phyloP scores from a whole-genome alignment of 2,329 filamentous ascomycete species.

The Fusarium sp. region DNA sequence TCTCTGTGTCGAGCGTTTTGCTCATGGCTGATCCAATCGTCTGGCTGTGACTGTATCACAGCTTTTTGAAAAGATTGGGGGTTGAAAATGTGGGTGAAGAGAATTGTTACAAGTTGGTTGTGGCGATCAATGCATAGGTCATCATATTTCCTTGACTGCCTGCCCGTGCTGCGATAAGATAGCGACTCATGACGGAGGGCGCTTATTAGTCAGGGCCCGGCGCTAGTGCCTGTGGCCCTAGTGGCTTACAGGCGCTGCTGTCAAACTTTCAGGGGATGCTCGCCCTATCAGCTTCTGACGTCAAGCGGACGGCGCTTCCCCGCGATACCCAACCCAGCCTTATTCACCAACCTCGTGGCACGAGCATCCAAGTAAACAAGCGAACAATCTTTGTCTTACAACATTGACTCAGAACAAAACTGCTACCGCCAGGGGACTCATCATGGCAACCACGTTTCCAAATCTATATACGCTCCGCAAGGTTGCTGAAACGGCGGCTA shows the following conservation, averaged over 20 bases:
- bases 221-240: constrained; percentile 18
- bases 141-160: constrained; percentile 40
- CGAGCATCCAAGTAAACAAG: constrained; percentile 2
- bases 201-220: constrained; percentile 44
- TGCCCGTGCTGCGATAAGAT: constrained; percentile 44
- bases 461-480: constrained; percentile 89
- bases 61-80: constrained; percentile 26
- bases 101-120: constrained; percentile 32
- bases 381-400: constrained; percentile 2
- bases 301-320: constrained; percentile 31
- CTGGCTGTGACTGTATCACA: constrained; percentile 28
- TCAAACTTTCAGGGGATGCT: constrained; percentile 20
- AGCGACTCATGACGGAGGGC: constrained; percentile 36
- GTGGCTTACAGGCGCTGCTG: constrained; percentile 32
- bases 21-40: constrained; percentile 54
- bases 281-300: constrained; percentile 37
- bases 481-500: constrained; percentile 86
- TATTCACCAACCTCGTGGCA: constrained; percentile 17
- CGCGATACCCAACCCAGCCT: constrained; percentile 25
- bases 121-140: constrained; percentile 40
- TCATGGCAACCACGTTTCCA: constrained; percentile 67
- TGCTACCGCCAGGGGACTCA: not conserved
- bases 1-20: constrained; percentile 62
- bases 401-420: not conserved
- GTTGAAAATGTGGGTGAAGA: constrained; percentile 14